A percentile compares a stretch with the other conserved stretches of the same genome.
Conservation (phyloP, 163 green algal genomes). For the Coccomyxa subellipsoidea region DNA sequence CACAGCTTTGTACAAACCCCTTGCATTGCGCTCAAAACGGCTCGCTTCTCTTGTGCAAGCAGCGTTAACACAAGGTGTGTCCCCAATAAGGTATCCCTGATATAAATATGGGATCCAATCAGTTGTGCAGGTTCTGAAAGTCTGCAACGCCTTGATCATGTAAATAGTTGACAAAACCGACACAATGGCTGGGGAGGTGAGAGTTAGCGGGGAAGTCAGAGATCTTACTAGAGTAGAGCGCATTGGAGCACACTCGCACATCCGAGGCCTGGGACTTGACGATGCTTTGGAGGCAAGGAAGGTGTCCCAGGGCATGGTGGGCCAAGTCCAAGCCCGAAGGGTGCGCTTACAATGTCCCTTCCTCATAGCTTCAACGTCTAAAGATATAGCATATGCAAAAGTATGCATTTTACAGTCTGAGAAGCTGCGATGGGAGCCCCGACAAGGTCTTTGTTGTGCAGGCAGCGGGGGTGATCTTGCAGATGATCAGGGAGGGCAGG, state of each 20-base stretch:
- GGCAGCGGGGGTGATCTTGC: slow-evolving; percentile 91
- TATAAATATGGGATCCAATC: too few relatives aligned
- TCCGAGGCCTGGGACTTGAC: slow-evolving; percentile 94
- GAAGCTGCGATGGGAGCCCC: too few relatives aligned
- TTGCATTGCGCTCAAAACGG: not conserved
- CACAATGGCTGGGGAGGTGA: slow-evolving; percentile 32
- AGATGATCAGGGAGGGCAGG: slow-evolving; percentile 95
- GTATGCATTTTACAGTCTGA: too few relatives aligned
- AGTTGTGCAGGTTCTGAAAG: too few relatives aligned
- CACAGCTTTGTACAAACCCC: not conserved
- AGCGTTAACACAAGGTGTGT: too few relatives aligned
- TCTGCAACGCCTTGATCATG: too few relatives aligned
- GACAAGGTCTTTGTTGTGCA: slow-evolving; percentile 46
- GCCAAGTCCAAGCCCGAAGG: slow-evolving; percentile 86
- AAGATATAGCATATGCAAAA: too few relatives aligned
- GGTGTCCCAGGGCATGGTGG: slow-evolving; percentile 97
- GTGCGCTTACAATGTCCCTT: slow-evolving; percentile 29
- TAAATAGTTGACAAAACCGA: not conserved
- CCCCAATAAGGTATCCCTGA: too few relatives aligned
- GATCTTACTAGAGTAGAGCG: slow-evolving; percentile 96
- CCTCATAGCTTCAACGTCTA: not conserved
- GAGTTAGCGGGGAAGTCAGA: slow-evolving; percentile 57
- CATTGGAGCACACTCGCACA: slow-evolving; percentile 97
- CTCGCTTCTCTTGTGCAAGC: not conserved
- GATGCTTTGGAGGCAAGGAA: slow-evolving; percentile 87